Base-by-base conservation (phyloP, 176 grass and related monocot genomes). In the Cenchrus americanus region DNA sequence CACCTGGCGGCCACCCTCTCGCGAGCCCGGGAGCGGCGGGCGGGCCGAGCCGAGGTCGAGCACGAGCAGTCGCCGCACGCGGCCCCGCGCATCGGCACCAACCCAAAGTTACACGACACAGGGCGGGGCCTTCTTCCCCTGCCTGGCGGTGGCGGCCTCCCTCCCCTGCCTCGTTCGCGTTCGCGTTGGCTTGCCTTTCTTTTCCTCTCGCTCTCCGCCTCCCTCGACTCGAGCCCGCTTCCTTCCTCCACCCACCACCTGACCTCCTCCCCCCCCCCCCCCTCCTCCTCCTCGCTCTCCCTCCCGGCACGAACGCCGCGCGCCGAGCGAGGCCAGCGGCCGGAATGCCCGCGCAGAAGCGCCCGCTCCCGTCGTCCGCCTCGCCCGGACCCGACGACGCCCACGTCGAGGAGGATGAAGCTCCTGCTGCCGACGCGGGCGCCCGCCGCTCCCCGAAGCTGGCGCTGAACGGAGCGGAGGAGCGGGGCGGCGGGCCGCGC, bases 321-420 rank as follows among this genome's bases (percentile, higher is more conserved):
- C 57, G 40, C 66, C 21, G 66, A 52, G 13, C n/a, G 51, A 37
- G 58, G 42, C 18, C 26, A 24, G 57, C 18, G 66, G 50, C 68
- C 68, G 75, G 77, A 93, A 93, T 93, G 92, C 78, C 92, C 62
- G 88, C 86, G 66, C 92, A 93, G 66, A 93, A 90, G 88, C 92
- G 82, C 47, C 86, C 88, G 73, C 82, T 70, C 64, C 69, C 84
- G 61, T 41, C 79, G 53, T 53, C 74, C 42, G 41, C 88, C 34
- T 73, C 65, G 37, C 48, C 60, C 3, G 90, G 63, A 62, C 5
- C 19, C 12, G 87, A 79, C 34, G 34, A 37, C 78, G 71, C 6
- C 59, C 15, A 79, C 64, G 80, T 87, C 51, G 71, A 61, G 19
- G 87, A 37, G 34, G 34, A 37, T 37, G 34, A 65, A 43, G 65